Evolutionary conservation across 129 eudicot genomes (phyloP).

Genomic region (Glebionis coronaria): DNA sequence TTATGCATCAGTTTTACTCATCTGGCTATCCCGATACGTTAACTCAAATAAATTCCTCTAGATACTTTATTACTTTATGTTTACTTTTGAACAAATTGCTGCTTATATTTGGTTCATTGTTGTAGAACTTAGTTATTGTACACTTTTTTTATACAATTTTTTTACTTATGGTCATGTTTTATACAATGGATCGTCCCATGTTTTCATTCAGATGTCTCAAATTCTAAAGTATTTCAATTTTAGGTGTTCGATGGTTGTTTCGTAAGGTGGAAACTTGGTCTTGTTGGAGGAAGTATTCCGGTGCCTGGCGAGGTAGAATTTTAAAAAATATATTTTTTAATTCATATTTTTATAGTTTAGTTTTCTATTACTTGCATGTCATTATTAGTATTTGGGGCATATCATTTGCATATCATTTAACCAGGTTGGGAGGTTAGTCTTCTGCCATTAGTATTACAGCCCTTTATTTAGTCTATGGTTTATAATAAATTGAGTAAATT

Average conservation of each 20-base stretch:
- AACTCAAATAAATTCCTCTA: too few relatives aligned
- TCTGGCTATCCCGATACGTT: too few relatives aligned
- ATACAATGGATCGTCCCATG: too few relatives aligned
- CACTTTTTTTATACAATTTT: too few relatives aligned
- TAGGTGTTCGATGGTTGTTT: constrained; percentile 86
- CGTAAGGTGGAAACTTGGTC: constrained; percentile 99
- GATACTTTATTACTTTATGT: too few relatives aligned
- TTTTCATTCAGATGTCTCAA: constrained; percentile 64
- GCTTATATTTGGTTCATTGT: too few relatives aligned
- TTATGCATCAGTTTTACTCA: too few relatives aligned
- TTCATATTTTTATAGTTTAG: neutral
- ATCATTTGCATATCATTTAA: constrained; percentile 77
- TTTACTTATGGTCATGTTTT: too few relatives aligned
- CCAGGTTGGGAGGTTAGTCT: constrained; percentile 63
- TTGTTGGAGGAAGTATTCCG: constrained; percentile 99
- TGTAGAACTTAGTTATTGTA: too few relatives aligned
- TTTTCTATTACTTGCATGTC: constrained; percentile 44
- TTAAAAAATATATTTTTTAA: neutral
- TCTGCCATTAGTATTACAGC: neutral
- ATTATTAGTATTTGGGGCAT: constrained; percentile 67
- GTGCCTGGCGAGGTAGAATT: constrained; percentile 79
- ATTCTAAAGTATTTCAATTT: constrained; percentile 83
- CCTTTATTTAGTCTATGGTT: too few relatives aligned
- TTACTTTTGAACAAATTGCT: too few relatives aligned
- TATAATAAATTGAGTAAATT: neutral